phyloP scores from a whole-genome alignment of 495 filamentous ascomycete genomes.

The Penicillium parvum region DNA sequence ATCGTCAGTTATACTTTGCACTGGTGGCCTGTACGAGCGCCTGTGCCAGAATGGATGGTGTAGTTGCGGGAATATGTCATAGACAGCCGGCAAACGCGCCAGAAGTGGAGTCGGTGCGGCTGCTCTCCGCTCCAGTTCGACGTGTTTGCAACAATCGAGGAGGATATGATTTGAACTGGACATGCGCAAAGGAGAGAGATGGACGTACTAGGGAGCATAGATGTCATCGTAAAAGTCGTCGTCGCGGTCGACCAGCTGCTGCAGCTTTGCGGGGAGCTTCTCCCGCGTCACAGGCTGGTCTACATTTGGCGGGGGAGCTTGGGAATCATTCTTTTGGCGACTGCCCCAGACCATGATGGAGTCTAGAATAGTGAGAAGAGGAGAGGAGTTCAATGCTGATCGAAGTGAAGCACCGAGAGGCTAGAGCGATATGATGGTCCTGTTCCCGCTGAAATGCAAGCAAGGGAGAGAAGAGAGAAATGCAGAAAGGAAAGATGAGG shows the following conservation, averaged over 20 bases:
- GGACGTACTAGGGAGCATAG: slow-evolving; percentile 75
- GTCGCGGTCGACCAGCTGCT: slow-evolving; percentile 71
- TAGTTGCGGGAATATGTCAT: slow-evolving; percentile 5
- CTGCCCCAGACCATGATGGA: slow-evolving; percentile 37
- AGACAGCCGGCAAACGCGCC: neutral
- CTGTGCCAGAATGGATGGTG: no score
- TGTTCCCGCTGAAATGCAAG: slow-evolving; percentile 3
- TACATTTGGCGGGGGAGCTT: slow-evolving; percentile 14
- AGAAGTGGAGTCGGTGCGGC: slow-evolving; percentile 9
- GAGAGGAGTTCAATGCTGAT: neutral
- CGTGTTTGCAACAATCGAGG: no score
- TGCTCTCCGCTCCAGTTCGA: neutral
- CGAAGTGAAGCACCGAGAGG: neutral
- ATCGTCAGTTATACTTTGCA: slow-evolving; percentile 15
- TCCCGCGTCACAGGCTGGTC: slow-evolving; percentile 51
- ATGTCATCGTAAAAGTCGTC: slow-evolving; percentile 76
- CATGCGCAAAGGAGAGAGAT: no score
- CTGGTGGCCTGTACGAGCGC: no score
- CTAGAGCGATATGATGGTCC: neutral
- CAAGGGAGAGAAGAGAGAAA: slow-evolving; percentile 3
- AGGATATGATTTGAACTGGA: no score
- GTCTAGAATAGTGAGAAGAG: neutral
- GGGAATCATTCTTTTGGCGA: slow-evolving; percentile 27
- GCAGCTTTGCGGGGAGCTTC: slow-evolving; percentile 63
- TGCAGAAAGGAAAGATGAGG: no score